Conservation (phyloP, 495 filamentous ascomycete genomes). For the Neurospora discreta region DNA sequence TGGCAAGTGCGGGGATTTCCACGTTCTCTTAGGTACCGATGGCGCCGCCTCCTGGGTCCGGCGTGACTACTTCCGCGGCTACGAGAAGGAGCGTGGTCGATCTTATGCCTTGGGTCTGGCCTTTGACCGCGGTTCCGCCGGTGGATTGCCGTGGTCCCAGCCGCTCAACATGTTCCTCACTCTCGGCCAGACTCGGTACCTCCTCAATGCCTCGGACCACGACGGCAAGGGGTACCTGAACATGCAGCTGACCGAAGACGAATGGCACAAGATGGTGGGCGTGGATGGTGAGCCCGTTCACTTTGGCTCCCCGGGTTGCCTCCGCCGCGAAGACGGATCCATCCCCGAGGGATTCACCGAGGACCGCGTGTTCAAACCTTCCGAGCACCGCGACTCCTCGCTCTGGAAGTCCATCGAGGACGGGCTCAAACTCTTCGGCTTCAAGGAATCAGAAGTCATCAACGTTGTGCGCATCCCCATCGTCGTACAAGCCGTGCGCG, state of each 20-base stretch:
- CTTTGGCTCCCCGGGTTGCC: constrained; percentile 24
- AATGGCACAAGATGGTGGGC: constrained; percentile 28
- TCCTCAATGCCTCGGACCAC: constrained; percentile 27
- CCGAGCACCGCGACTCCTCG: constrained; percentile 17
- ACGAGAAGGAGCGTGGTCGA: constrained; percentile 27
- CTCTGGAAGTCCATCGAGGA: constrained; percentile 28
- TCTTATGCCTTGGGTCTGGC: constrained; percentile 28
- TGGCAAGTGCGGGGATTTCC: constrained; percentile 27
- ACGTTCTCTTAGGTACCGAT: constrained; percentile 26
- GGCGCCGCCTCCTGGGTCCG: constrained; percentile 27
- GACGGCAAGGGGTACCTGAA: constrained; percentile 28
- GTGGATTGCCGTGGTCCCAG: constrained; percentile 26
- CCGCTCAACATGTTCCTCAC: constrained; percentile 31
- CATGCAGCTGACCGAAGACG: constrained; percentile 31
- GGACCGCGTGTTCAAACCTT: constrained; percentile 23
- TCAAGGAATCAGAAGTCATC: constrained; percentile 30
- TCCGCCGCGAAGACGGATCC: constrained; percentile 18
- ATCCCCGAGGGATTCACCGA: constrained; percentile 22
- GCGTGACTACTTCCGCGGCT: constrained; percentile 24
- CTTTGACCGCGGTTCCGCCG: constrained; percentile 21
- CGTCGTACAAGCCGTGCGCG: constrained; percentile 27
- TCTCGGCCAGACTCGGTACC: constrained; percentile 27
- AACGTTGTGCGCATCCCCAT: constrained; percentile 31
- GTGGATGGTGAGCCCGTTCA: constrained; percentile 25
- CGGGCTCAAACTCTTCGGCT: constrained; percentile 29